A percentile compares a stretch with the other conserved stretches of the same genome.
phyloP scores from a whole-genome alignment of 768 basidiomycete species.

The Chalciporus piperatus region DNA sequence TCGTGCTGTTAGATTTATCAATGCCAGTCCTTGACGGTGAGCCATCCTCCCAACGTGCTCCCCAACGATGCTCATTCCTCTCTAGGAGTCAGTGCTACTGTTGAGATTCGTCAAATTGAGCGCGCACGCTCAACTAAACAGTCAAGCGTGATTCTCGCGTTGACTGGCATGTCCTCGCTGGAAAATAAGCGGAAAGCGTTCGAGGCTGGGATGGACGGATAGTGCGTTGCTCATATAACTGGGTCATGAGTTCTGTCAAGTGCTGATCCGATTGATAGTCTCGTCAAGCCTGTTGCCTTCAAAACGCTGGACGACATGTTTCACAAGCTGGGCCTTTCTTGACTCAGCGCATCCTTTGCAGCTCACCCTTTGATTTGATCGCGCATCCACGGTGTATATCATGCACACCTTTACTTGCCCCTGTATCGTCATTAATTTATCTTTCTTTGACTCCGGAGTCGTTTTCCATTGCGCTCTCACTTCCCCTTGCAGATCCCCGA shows the following conservation, averaged over 20 bases:
- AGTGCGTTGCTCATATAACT: slow-evolving; percentile 49
- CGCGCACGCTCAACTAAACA: slow-evolving; percentile 31
- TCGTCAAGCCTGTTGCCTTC: slow-evolving; percentile 96
- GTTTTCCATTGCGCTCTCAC: neutral
- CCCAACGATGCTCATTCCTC: slow-evolving; percentile 1
- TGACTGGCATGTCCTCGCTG: slow-evolving; percentile 91
- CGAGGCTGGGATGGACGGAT: slow-evolving; percentile 91
- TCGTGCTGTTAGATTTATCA: slow-evolving; percentile 84
- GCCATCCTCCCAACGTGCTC: slow-evolving; percentile 9
- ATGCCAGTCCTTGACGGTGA: slow-evolving; percentile 92
- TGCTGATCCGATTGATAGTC: slow-evolving; percentile 39
- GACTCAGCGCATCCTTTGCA: slow-evolving; percentile 13
- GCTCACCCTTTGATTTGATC: neutral
- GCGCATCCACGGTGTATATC: slow-evolving; percentile 10
- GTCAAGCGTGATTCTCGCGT: slow-evolving; percentile 67
- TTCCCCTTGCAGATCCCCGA: neutral
- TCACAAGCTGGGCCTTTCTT: slow-evolving; percentile 58
- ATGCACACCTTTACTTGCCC: neutral
- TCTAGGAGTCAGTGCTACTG: slow-evolving; percentile 77
- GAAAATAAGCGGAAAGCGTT: slow-evolving; percentile 93
- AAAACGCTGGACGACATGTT: slow-evolving; percentile 86
- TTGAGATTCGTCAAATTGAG: slow-evolving; percentile 79
- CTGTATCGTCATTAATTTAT: slow-evolving; percentile 4
- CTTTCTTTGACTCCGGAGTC: neutral
- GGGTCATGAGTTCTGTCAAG: neutral